Evolutionary conservation across 495 filamentous ascomycete species (phyloP), one percentile per base, ranked within the genome.

Genomic region (Talaromyces nanjingensis): DNA sequence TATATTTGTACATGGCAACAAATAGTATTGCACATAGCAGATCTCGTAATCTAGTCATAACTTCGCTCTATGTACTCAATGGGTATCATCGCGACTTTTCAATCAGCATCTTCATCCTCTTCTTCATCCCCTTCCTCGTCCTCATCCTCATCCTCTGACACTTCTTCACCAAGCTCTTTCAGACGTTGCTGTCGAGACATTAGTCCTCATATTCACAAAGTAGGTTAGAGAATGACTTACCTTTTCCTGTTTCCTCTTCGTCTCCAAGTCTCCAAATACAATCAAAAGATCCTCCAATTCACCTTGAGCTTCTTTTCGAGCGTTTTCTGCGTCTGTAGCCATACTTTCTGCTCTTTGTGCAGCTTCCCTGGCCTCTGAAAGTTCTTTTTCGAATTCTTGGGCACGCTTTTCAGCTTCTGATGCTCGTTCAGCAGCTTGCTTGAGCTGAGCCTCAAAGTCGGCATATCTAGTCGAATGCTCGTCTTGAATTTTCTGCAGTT

Each of bases 241-340:
- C 85, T 92, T 94, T 69, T 94, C 92, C 63, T 85, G 85, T 9
- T 82, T 78, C 64, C 88, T 80, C 79, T 93, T 96, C 58, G 92
- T 89, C 73, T 96, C 91, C n/a, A 94, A 67, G 69, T 96, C 91
- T n/a, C 84, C 89, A 72, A 96, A 89, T 34, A 96, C 87, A 79
- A 94, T 89, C 42, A 96, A 76, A 67, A 96, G 78, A 73, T 96
- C 91, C 67, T 96, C 91, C 33, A 93, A 75, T 70, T 94, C 91
- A 16, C 79, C 75, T 69, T 93, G 90, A 24, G 81, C 81, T 22
- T 84, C 75, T 62, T 83, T 78, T 55, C 83, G 83, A 65, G 88
- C 84, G 67, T 86, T 84, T 69, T 91, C 89, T 68, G 86, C 89
- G 63, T 83, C 74, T 39, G 77, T 76, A 39, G 68, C 68, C 69